These are phyloP conservation scores for Articulospora tetracladia DNA, from an alignment of 495 filamentous ascomycete genomes.

Conservation along the genomic window DNA sequence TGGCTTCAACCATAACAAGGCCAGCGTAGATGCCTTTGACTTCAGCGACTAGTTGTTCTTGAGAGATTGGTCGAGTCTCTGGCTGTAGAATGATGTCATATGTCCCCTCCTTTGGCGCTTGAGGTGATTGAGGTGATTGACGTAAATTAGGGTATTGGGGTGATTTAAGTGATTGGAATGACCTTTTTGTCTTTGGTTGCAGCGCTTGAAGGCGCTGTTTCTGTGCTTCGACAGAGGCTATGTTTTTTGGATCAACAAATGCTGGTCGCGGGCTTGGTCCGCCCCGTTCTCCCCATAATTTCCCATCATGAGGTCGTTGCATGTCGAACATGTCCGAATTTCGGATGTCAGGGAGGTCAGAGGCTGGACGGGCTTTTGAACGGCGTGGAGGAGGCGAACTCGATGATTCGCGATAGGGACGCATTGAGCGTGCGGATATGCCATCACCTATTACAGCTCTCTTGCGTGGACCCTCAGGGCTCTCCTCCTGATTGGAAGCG, in stretches of 20 bases:
- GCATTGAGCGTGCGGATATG: constrained; percentile 14
- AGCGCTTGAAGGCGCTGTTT: constrained; percentile 4
- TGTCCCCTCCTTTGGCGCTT: not conserved
- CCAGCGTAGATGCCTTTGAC: constrained; percentile 75
- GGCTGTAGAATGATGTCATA: constrained; percentile 39
- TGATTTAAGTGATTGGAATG: not conserved
- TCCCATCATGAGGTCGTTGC: not conserved
- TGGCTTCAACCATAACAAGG: constrained; percentile 74
- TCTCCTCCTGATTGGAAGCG: constrained; percentile 3
- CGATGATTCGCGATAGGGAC: constrained; percentile 8
- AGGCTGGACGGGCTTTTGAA: constrained; percentile 15
- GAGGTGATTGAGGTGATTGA: not conserved
- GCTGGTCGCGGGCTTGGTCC: not conserved
- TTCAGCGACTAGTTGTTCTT: constrained; percentile 67
- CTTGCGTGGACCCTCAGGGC: constrained; percentile 5
- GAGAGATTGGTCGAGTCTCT: constrained; percentile 63
- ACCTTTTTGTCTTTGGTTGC: constrained; percentile 3
- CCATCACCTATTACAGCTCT: constrained; percentile 17
- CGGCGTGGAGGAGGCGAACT: constrained; percentile 12
- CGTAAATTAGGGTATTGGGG: too few relatives aligned
- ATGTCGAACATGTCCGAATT: not conserved
- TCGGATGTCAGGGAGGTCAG: not conserved
- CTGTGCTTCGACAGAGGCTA: constrained; percentile 9
- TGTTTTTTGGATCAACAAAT: constrained; percentile 11
- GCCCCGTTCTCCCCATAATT: constrained; percentile 15